phyloP scores from a whole-genome alignment of 1,284 basidiomycete species.

The Sphaerobolus stellatus region DNA sequence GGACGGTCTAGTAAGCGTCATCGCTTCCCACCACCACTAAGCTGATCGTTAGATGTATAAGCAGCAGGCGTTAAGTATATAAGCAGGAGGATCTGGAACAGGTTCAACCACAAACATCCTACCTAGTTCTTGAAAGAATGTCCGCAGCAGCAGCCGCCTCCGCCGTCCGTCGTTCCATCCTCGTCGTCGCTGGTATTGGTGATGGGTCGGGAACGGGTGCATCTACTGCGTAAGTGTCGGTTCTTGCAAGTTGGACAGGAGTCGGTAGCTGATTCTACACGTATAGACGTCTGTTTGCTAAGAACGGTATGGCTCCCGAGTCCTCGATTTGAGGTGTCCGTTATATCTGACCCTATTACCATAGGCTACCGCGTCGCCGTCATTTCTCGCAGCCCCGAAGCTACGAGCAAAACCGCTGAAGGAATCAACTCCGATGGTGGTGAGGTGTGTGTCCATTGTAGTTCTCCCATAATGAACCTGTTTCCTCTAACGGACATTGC shows the following conservation, averaged over 20 bases:
- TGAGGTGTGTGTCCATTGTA: slow-evolving; percentile 41
- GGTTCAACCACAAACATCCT: too few relatives aligned
- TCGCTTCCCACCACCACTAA: too few relatives aligned
- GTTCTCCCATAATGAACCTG: not conserved
- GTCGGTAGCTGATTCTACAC: not conserved
- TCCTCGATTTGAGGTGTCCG: not conserved
- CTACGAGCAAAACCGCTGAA: slow-evolving; percentile 50
- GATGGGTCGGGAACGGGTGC: slow-evolving; percentile 54
- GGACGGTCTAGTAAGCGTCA: too few relatives aligned
- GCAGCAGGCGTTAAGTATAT: too few relatives aligned
- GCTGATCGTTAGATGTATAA: too few relatives aligned
- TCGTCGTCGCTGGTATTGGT: slow-evolving; percentile 57
- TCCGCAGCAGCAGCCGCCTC: not conserved
- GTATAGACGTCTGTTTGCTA: slow-evolving; percentile 58
- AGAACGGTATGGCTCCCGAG: slow-evolving; percentile 27
- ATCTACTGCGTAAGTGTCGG: slow-evolving; percentile 54
- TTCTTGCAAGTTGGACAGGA: not conserved
- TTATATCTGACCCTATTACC: not conserved
- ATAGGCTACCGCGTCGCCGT: slow-evolving; percentile 67
- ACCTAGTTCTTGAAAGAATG: too few relatives aligned
- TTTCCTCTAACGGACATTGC: not conserved
- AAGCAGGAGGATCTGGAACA: too few relatives aligned
- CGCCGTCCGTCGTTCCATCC: slow-evolving; percentile 40
- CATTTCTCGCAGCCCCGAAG: slow-evolving; percentile 58
- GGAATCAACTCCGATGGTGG: slow-evolving; percentile 61